Conservation (phyloP, 2,329 filamentous ascomycete genomes). For the Penicillium expansum region DNA sequence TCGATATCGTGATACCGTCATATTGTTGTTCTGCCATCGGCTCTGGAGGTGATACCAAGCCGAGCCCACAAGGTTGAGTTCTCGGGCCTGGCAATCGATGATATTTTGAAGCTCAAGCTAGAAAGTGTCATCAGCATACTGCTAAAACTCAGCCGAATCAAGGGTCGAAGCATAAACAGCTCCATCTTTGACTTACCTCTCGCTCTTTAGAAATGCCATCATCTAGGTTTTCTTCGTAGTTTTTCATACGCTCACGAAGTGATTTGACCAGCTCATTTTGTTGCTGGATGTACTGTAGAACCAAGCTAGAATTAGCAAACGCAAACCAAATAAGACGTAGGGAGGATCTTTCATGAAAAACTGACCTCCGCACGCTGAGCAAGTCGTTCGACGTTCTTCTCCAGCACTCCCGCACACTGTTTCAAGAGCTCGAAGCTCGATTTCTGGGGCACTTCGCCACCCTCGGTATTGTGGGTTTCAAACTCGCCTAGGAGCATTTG, state of each 20-base stretch:
- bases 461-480: constrained; percentile 35
- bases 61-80: constrained; percentile 46
- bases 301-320: constrained; percentile 14
- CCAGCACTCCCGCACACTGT: constrained; percentile 53
- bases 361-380: constrained; percentile 45
- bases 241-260: constrained; percentile 42
- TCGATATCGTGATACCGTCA: constrained; percentile 42
- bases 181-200: constrained; percentile 33
- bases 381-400: constrained; percentile 51
- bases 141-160: background rate
- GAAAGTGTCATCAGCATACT: constrained; percentile 15
- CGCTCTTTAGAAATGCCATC: constrained; percentile 40
- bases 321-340: background rate
- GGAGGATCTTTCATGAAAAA: constrained; percentile 6
- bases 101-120: constrained; percentile 43
- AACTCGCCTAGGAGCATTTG: constrained; percentile 42
- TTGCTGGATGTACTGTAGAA: constrained; percentile 41
- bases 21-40: constrained; percentile 45
- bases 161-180: background rate
- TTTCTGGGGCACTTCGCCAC: constrained; percentile 33
- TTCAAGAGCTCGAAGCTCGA: constrained; percentile 41
- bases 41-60: constrained; percentile 50
- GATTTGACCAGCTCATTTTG: constrained; percentile 45
- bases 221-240: constrained; percentile 39
- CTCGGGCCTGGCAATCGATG: constrained; percentile 43